Evolutionary conservation across 2,329 filamentous ascomycete genomes (phyloP).

Genomic region (Epichloe scottii): DNA sequence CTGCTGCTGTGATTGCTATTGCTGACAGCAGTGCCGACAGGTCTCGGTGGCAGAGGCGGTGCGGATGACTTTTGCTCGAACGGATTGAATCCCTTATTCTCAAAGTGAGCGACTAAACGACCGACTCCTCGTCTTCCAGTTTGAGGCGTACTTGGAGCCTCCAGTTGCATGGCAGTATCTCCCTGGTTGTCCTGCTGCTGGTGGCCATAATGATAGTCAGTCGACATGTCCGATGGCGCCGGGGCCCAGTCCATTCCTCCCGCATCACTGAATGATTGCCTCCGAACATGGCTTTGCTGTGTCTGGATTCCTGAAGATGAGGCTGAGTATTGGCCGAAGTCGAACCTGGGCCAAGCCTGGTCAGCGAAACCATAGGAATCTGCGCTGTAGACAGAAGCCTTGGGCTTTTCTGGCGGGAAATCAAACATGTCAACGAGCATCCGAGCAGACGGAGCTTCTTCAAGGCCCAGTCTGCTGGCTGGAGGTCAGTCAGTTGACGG

Average conservation of each 20-base stretch:
- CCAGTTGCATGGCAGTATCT: conserved; percentile 16
- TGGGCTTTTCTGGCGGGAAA: conserved; percentile 20
- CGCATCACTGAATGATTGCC: conserved; percentile 15
- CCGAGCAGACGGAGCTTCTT: conserved; percentile 18
- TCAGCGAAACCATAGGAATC: conserved; percentile 19
- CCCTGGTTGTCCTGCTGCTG: conserved; percentile 3
- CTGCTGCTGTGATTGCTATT: neutral
- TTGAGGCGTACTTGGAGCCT: conserved; percentile 14
- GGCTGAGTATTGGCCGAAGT: conserved; percentile 13
- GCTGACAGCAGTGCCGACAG: conserved; percentile 15
- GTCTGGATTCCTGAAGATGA: conserved; percentile 12
- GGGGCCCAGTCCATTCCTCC: conserved; percentile 28
- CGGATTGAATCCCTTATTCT: conserved; percentile 20
- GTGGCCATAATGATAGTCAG: conserved; percentile 15
- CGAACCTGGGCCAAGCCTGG: conserved; percentile 21
- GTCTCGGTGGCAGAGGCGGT: conserved; percentile 24
- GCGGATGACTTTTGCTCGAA: conserved; percentile 25
- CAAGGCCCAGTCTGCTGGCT: conserved; percentile 21
- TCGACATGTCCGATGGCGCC: conserved; percentile 17
- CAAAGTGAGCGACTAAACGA: conserved; percentile 28
- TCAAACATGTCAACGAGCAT: conserved; percentile 26
- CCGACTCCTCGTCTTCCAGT: conserved; percentile 17
- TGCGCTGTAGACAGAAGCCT: conserved; percentile 17
- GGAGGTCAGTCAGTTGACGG: conserved; percentile 22
- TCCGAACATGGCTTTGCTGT: conserved; percentile 14